phyloP scores from a whole-genome alignment of 1,284 basidiomycete species.

The Naganishia sp. region DNA sequence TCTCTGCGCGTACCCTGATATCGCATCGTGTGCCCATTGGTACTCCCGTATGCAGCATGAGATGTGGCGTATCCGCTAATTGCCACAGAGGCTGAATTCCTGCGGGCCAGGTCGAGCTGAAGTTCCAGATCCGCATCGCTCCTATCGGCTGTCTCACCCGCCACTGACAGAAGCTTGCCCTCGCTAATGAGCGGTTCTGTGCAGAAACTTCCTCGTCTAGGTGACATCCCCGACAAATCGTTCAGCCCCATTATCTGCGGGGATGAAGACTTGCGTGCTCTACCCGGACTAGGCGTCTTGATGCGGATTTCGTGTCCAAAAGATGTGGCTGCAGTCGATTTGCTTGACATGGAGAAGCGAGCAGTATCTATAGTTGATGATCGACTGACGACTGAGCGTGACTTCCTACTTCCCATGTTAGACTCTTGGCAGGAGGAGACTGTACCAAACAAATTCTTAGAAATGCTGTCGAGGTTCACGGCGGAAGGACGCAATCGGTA shows the following conservation, averaged over 20 bases:
- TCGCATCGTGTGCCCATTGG: slow-evolving; percentile 7
- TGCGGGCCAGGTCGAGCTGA: slow-evolving; percentile 28
- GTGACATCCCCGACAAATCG: slow-evolving; percentile 12
- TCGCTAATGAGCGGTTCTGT: slow-evolving; percentile 1
- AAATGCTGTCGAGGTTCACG: slow-evolving; percentile 80
- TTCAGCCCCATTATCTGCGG: neutral
- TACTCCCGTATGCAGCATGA: slow-evolving; percentile 3
- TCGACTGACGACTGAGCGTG: slow-evolving; percentile 39
- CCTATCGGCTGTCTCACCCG: neutral
- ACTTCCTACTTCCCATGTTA: slow-evolving; percentile 38
- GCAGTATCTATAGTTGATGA: slow-evolving; percentile 40
- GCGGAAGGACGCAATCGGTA: slow-evolving; percentile 72
- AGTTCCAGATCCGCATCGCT: slow-evolving; percentile 28
- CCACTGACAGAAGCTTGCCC: too few relatives aligned
- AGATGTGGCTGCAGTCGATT: slow-evolving; percentile 29
- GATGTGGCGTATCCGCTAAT: slow-evolving; percentile 8
- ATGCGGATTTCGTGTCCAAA: slow-evolving; percentile 6
- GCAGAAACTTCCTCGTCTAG: slow-evolving; percentile 14
- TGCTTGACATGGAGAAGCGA: slow-evolving; percentile 27
- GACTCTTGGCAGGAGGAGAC: slow-evolving; percentile 39
- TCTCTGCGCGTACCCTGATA: slow-evolving; percentile 11
- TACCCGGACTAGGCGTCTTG: slow-evolving; percentile 21
- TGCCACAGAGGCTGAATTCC: slow-evolving; percentile 21
- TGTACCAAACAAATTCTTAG: slow-evolving; percentile 56
- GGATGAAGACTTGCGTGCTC: slow-evolving; percentile 23